Percentiles rank a stretch among this genome's conserved stretches.
Conservation (phyloP, 1,284 basidiomycete genomes). For the Melampsora abietis-canadensis region DNA sequence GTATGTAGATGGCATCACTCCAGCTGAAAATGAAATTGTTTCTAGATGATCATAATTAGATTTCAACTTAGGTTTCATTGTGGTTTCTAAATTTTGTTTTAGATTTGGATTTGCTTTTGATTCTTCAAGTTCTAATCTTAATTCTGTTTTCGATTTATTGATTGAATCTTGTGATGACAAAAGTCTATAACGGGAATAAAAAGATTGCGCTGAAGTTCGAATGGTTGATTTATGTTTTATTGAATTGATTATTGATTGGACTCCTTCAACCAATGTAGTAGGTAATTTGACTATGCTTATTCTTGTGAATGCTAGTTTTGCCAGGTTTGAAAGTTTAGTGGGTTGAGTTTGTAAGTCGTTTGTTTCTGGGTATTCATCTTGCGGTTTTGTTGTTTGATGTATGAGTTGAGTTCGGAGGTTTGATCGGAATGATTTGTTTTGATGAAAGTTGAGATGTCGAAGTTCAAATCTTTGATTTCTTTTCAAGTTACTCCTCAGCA, state of each 20-base stretch:
- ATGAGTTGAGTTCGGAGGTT: no score
- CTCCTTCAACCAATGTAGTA: slow-evolving; percentile 4
- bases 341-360: no score
- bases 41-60: slow-evolving; percentile 32
- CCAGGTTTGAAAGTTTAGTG: no score
- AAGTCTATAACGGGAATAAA: slow-evolving; percentile 18
- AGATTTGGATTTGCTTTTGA: not conserved
- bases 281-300: slow-evolving; percentile 24
- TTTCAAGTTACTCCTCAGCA: no score
- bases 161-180: slow-evolving; percentile 20
- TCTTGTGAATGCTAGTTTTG: slow-evolving; percentile 8
- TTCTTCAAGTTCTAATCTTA: not conserved
- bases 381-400: no score
- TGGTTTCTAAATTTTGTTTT: not conserved
- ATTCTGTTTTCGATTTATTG: not conserved
- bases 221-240: slow-evolving; percentile 32
- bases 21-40: slow-evolving; percentile 33
- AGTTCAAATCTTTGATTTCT: no score
- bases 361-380: no score
- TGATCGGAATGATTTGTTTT: no score
- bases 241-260: slow-evolving; percentile 27
- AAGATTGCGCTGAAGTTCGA: slow-evolving; percentile 16
- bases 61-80: slow-evolving; percentile 30
- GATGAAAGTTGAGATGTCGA: no score
- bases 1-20: slow-evolving; percentile 37